These are phyloP conservation scores for Gryganskiella cystojenkinii DNA, from an alignment of 192 early-diverging fungal genomes.

Conservation along the genomic window DNA sequence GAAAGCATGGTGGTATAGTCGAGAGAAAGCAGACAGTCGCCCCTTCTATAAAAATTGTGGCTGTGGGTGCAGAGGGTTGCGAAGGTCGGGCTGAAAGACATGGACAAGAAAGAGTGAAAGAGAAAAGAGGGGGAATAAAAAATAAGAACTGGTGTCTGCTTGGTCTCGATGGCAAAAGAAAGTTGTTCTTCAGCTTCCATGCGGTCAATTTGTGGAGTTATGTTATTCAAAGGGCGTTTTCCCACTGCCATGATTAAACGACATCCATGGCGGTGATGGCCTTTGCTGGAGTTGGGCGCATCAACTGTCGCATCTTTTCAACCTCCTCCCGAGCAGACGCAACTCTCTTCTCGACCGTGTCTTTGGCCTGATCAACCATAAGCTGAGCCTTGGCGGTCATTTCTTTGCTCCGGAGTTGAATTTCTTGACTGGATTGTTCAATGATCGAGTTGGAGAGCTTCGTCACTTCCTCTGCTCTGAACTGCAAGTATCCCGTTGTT, in stretches of 20 bases:
- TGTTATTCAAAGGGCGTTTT: no score
- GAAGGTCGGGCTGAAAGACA: no score
- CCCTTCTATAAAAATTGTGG: no score
- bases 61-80: no score
- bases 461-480: constrained; percentile 45
- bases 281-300: constrained; percentile 26
- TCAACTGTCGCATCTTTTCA: constrained; percentile 38
- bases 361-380: constrained; percentile 41
- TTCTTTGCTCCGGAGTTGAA: constrained; percentile 35
- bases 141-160: not conserved
- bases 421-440: constrained; percentile 42
- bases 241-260: not conserved
- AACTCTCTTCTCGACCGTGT: constrained; percentile 37
- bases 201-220: not conserved
- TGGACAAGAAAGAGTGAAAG: not conserved
- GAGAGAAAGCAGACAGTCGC: no score
- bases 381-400: constrained; percentile 48
- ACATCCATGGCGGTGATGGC: constrained; percentile 25
- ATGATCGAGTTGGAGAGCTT: constrained; percentile 49
- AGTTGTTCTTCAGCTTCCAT: no score
- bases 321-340: constrained; percentile 47
- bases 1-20: no score
- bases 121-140: not conserved
- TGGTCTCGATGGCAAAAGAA: no score
- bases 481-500: constrained; percentile 47